phyloP scores from a whole-genome alignment of 179 eudicot species.

The Silene vulgaris region DNA sequence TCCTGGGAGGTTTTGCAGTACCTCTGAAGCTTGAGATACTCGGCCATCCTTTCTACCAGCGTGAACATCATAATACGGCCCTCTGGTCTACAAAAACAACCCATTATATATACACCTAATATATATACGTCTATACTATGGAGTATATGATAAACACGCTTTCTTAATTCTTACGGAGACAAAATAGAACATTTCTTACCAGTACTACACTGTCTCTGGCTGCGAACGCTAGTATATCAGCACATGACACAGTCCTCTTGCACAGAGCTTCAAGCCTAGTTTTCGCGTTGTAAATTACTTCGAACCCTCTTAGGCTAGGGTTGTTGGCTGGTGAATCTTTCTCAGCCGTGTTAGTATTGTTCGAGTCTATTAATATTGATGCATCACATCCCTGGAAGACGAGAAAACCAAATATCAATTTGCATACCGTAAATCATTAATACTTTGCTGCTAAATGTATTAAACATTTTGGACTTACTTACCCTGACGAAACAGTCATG shows the following conservation, averaged over 20 bases:
- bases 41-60: constrained; percentile 74
- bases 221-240: constrained; percentile 85
- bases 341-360: constrained; percentile 55
- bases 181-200: constrained; percentile 29
- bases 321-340: constrained; percentile 67
- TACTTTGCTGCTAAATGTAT: too few relatives aligned
- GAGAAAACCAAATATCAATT: too few relatives aligned
- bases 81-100: constrained; percentile 42
- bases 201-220: constrained; percentile 69
- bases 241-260: constrained; percentile 66
- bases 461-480: constrained; percentile 19
- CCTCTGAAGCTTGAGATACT: constrained; percentile 48
- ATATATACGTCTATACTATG: too few relatives aligned
- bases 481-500: constrained; percentile 82
- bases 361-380: constrained; percentile 71
- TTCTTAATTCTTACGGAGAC: too few relatives aligned
- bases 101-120: background rate
- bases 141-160: too few relatives aligned
- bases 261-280: constrained; percentile 60
- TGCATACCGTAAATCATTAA: too few relatives aligned
- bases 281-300: constrained; percentile 68
- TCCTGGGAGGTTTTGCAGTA: constrained; percentile 41
- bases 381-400: constrained; percentile 73
- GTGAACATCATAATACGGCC: constrained; percentile 56
- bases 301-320: constrained; percentile 71